A percentile compares a stretch with the other conserved stretches of the same genome.
Evolutionary conservation across 1,139 yeast genomes (phyloP).

Genomic region (Nakaseomyces bracarensis): DNA sequence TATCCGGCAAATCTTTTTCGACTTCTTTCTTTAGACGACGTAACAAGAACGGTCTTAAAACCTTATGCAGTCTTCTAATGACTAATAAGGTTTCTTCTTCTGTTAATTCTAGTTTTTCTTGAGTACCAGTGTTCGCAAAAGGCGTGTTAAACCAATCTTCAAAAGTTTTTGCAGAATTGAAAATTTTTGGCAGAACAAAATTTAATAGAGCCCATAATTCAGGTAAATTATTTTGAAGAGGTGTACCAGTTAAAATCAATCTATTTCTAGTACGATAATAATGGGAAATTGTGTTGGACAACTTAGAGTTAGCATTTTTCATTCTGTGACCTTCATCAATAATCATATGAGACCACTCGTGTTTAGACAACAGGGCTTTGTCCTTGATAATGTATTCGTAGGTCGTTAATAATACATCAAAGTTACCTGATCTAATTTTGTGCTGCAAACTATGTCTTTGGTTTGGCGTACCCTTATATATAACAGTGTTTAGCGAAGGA

Average conservation of each 20-base stretch:
- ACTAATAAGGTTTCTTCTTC: constrained; percentile 94
- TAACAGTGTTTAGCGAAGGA: constrained; percentile 56
- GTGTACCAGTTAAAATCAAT: constrained; percentile 79
- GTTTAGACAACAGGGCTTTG: constrained; percentile 54
- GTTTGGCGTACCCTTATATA: constrained; percentile 68
- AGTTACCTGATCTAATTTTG: constrained; percentile 56
- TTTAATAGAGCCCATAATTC: constrained; percentile 79
- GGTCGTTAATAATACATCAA: constrained; percentile 70
- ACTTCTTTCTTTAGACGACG: constrained; percentile 96
- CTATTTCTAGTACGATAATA: constrained; percentile 67
- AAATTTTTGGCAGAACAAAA: constrained; percentile 70
- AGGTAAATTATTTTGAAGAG: constrained; percentile 75
- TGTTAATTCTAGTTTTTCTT: constrained; percentile 66
- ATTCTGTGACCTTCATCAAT: constrained; percentile 87
- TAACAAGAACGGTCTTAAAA: constrained; percentile 84
- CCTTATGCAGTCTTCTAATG: constrained; percentile 92
- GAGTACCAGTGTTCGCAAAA: constrained; percentile 73
- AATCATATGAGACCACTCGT: constrained; percentile 78
- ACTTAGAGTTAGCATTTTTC: constrained; percentile 70
- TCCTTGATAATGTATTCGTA: constrained; percentile 75
- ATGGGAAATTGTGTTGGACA: constrained; percentile 64
- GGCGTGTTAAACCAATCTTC: constrained; percentile 88
- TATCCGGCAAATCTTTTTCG: constrained; percentile 91
- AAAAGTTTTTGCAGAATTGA: constrained; percentile 76
- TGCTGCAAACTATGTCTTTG: constrained; percentile 59